Conservation (phyloP, 257 asterid genomes). For the Scutellaria baicalensis region DNA sequence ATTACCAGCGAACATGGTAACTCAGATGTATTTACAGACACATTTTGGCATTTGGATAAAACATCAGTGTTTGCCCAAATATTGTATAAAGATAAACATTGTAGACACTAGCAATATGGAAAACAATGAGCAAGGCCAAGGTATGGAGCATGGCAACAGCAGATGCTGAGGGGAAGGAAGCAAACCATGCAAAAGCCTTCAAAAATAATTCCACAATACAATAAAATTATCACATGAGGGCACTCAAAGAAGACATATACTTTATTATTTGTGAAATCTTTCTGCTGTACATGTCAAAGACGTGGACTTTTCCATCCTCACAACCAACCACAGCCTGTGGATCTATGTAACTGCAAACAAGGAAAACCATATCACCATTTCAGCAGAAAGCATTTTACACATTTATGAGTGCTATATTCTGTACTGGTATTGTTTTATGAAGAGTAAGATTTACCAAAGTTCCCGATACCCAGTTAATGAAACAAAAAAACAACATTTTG, state of each 20-base stretch:
- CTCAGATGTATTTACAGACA: background rate
- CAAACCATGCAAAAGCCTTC: background rate
- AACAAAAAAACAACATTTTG: background rate
- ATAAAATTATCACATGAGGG: background rate
- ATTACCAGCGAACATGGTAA: background rate
- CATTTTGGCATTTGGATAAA: background rate
- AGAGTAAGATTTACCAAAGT: conserved; percentile 4
- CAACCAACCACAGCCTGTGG: conserved; percentile 94
- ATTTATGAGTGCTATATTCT: background rate
- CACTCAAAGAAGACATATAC: conserved; percentile 31
- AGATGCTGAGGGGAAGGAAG: background rate
- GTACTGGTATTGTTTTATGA: background rate
- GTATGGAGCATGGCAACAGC: background rate
- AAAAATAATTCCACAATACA: background rate
- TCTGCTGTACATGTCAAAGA: conserved; percentile 94
- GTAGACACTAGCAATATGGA: background rate
- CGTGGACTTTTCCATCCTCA: conserved; percentile 86
- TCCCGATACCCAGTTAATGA: background rate
- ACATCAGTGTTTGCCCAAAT: background rate
- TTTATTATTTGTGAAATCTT: conserved; percentile 75
- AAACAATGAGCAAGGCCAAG: background rate
- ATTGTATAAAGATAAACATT: background rate
- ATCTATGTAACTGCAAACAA: conserved; percentile 68
- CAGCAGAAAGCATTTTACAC: background rate
- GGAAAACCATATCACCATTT: conserved; percentile 3